These are phyloP conservation scores for Starmerella lactis-condensi DNA, from an alignment of 805 yeast genomes.

Conservation along the genomic window DNA sequence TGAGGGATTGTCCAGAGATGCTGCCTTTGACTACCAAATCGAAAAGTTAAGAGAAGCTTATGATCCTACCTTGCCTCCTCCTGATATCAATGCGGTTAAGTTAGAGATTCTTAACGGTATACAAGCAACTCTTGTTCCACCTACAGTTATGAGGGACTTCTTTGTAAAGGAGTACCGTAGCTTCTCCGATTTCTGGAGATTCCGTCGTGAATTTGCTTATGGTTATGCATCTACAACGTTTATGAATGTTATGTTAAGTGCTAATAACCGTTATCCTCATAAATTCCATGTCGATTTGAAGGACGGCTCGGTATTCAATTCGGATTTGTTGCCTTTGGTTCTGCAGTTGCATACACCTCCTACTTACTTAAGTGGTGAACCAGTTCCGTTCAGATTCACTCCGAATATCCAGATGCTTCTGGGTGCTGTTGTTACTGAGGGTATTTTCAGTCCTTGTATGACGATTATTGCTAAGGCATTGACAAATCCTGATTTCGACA, in stretches of 20 bases:
- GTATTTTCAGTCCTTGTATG: conserved; percentile 67
- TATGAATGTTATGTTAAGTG: conserved; percentile 85
- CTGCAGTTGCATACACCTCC: conserved; percentile 45
- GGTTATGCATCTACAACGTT: conserved; percentile 88
- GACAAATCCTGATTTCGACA: conserved; percentile 77
- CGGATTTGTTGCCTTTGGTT: conserved; percentile 71
- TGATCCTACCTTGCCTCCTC: conserved; percentile 84
- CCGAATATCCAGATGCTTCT: conserved; percentile 87
- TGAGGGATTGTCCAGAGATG: conserved; percentile 61
- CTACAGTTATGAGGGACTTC: conserved; percentile 61
- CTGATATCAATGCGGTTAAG: conserved; percentile 72
- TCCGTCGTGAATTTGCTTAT: conserved; percentile 84
- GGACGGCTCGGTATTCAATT: conserved; percentile 81
- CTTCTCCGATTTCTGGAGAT: conserved; percentile 91
- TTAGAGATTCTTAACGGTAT: conserved; percentile 83
- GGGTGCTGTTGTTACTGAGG: conserved; percentile 89
- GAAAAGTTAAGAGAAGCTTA: conserved; percentile 79
- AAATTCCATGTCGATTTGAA: conserved; percentile 67
- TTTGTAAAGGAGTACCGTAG: conserved; percentile 50
- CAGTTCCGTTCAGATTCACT: conserved; percentile 89
- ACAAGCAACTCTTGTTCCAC: conserved; percentile 72
- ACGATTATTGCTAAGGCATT: conserved; percentile 75
- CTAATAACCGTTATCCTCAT: conserved; percentile 81
- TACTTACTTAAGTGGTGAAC: conserved; percentile 72
- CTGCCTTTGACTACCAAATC: conserved; percentile 70